These are phyloP conservation scores for Hippophae gyantsensis DNA, from an alignment of 306 rosid species.

Conservation along the genomic window DNA sequence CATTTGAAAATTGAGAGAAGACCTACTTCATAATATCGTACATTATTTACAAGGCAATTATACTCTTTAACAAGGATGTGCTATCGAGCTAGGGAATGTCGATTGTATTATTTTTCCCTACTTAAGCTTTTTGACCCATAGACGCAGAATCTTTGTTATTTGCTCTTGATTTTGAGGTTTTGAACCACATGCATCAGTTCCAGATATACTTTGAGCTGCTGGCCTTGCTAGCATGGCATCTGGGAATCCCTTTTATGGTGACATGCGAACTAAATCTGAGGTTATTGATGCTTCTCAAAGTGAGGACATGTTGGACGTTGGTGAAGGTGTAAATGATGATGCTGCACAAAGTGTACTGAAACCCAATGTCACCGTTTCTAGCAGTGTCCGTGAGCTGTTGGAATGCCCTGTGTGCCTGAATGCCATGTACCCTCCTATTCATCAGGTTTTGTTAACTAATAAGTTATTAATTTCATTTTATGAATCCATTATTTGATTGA, in stretches of 20 bases:
- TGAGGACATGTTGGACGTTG: constrained; percentile 51
- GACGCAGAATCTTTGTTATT: no score
- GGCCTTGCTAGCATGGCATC: constrained; percentile 43
- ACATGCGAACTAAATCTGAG: constrained; percentile 54
- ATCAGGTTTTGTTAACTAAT: constrained; percentile 48
- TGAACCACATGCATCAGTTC: no score
- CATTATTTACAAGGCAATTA: no score
- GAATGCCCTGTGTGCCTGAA: constrained; percentile 93
- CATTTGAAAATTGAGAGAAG: no score
- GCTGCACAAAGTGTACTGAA: constrained; percentile 30
- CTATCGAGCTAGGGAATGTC: no score
- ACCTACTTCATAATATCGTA: no score
- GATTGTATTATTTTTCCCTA: no score
- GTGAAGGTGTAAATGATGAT: constrained; percentile 54
- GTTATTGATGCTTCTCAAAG: constrained; percentile 69
- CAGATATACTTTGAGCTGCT: constrained; percentile 3
- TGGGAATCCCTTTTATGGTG: constrained; percentile 58
- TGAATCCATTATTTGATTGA: not conserved
- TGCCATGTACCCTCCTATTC: constrained; percentile 96
- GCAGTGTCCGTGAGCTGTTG: constrained; percentile 84
- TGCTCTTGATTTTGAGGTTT: no score
- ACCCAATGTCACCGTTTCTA: constrained; percentile 54
- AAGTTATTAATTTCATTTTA: not conserved
- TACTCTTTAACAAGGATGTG: no score
- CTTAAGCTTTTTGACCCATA: no score